A percentile compares a stretch with the other conserved stretches of the same genome.
Conservation (phyloP, 2,329 filamentous ascomycete genomes). For the Eutypella sp. region DNA sequence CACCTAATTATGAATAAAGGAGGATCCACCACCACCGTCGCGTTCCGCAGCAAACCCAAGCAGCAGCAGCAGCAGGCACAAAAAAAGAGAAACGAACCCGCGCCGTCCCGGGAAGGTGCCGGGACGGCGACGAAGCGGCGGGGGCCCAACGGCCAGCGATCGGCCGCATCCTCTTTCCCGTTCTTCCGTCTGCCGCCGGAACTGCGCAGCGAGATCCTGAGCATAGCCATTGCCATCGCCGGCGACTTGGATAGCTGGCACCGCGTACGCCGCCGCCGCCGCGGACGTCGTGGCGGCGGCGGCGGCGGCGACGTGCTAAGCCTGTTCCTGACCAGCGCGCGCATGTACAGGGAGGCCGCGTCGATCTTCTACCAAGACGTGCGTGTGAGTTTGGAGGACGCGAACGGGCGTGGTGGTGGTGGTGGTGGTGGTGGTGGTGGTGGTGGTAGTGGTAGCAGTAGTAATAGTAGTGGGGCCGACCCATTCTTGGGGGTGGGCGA, state of each 20-base stretch:
- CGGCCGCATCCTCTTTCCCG: slow-evolving; percentile 13
- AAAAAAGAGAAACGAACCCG: no score
- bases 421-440: no score
- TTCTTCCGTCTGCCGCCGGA: slow-evolving; percentile 25
- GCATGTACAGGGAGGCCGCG: slow-evolving; percentile 21
- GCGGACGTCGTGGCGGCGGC: no score
- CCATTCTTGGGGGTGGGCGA: slow-evolving; percentile 15
- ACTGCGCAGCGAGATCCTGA: slow-evolving; percentile 18
- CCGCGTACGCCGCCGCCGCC: no score
- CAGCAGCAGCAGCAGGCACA: no score
- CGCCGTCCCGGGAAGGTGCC: not conserved
- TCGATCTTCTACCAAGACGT: slow-evolving; percentile 22
- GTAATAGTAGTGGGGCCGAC: no score
- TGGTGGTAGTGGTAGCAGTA: no score
- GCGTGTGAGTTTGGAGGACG: no score
- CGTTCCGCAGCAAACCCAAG: no score
- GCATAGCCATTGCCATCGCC: slow-evolving; percentile 1
- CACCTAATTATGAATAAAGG: no score
- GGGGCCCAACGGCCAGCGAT: not conserved
- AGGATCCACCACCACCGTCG: no score
- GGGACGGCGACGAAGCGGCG: not conserved
- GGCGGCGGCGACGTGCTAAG: not conserved
- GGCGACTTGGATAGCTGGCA: not conserved
- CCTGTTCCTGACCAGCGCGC: slow-evolving; percentile 17
- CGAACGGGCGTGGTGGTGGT: no score